phyloP scores from a whole-genome alignment of 257 asterid species.

The Scutellaria barbata region DNA sequence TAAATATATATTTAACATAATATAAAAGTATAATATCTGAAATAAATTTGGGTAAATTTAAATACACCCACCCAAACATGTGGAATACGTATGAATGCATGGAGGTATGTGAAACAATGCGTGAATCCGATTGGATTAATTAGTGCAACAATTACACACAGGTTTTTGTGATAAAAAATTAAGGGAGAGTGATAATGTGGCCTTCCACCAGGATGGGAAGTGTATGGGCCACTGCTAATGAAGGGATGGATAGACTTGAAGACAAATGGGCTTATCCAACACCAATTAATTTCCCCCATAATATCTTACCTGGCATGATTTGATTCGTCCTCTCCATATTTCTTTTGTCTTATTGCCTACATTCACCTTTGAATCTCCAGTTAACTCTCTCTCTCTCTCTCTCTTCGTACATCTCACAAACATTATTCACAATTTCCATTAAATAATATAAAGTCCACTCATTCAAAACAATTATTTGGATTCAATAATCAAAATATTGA shows the following conservation, averaged over 20 bases:
- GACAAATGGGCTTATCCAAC: conserved; percentile 42
- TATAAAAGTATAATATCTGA: no score
- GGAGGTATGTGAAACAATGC: no score
- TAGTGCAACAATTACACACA: no score
- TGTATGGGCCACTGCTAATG: conserved; percentile 63
- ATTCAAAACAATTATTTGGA: no score
- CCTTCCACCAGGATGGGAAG: conserved; percentile 57
- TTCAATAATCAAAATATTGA: no score
- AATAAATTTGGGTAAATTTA: no score
- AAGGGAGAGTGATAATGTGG: conserved; percentile 15
- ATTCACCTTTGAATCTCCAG: conserved; percentile 23
- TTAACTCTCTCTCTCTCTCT: background rate
- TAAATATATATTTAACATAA: no score
- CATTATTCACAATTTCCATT: background rate
- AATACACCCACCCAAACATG: no score
- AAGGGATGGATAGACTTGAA: conserved; percentile 58
- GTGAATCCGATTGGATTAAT: no score
- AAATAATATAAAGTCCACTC: no score
- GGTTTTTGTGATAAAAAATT: no score
- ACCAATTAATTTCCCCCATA: conserved; percentile 47
- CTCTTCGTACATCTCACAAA: background rate
- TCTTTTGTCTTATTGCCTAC: conserved; percentile 41
- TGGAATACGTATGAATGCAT: no score
- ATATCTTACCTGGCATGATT: conserved; percentile 58
- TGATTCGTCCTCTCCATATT: conserved; percentile 66